Base-by-base conservation (phyloP, 2,329 filamentous ascomycete genomes). In the Talaromyces sp. region DNA sequence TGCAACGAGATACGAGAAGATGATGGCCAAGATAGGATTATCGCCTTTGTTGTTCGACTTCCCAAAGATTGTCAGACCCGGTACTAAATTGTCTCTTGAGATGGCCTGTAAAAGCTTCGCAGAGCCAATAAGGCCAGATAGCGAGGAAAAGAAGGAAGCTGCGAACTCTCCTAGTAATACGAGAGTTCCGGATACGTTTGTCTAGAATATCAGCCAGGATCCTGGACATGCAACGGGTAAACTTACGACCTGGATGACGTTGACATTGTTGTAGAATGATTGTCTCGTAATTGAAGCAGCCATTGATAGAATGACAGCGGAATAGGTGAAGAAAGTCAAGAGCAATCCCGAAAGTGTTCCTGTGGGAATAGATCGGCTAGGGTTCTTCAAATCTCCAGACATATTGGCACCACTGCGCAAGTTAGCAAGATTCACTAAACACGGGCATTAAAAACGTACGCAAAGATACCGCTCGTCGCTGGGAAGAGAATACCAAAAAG, bases 401-500 rank as follows among this genome's bases (percentile, higher is more conserved):
- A 96, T 96, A 68, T 90, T 93, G 6, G 92, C 92, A 18, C 92
- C 92, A 52, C 81, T 83, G 57, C 42, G 25, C 58, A 55, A 65
- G 66, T 72, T n/a, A 64, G 86, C 83, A 72, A 85, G 84, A 21
- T 37, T 9, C 35, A 1, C 11, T 1, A 11, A n/a, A 1, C 8
- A 6, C 12, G 31, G 14, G 14, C 39, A 2, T 57, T 5, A 4
- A 21, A 14, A 39, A 40, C 78, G 68, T 73, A 82, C 79, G 83
- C 83, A 69, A 86, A 84, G 28, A 85, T 86, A 4, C 79, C 81
- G 5, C 85, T 84, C 2, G 86, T 88, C 2, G 86, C 86, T 39
- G 91, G 91, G 69, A 95, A 96, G 1, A 96, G 78, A 65, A 96
- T 92, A 2, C 91, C 92, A 76, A 96, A 96, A 8, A 96, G 79